Evolutionary conservation across 768 basidiomycete species (phyloP).

Genomic region (Tulasnella sp.): DNA sequence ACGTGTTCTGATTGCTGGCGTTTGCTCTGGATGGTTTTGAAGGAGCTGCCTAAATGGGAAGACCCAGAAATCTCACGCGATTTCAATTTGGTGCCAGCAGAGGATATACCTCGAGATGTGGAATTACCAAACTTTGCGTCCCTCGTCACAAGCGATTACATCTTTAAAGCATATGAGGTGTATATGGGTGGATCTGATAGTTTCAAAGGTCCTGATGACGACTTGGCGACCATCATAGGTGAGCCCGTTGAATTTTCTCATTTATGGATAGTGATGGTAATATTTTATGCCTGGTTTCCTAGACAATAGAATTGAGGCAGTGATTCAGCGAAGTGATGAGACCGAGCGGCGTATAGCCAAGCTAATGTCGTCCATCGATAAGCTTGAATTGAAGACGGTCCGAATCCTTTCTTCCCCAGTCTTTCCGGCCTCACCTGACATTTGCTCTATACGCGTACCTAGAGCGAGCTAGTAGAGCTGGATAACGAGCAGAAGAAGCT

Average conservation of each 20-base stretch:
- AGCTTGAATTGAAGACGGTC: slow-evolving; percentile 29
- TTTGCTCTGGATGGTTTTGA: slow-evolving; percentile 29
- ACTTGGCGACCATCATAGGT: slow-evolving; percentile 38
- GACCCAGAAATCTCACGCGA: slow-evolving; percentile 25
- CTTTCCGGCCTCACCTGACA: slow-evolving; percentile 21
- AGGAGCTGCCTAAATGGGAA: slow-evolving; percentile 24
- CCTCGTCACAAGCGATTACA: slow-evolving; percentile 63
- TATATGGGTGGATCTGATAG: slow-evolving; percentile 48
- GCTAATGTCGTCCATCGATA: slow-evolving; percentile 35
- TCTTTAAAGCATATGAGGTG: slow-evolving; percentile 54
- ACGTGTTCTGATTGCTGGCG: background rate
- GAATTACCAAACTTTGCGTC: slow-evolving; percentile 59
- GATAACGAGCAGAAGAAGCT: slow-evolving; percentile 52
- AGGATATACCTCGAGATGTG: slow-evolving; percentile 34
- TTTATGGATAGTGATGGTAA: background rate
- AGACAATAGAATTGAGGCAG: slow-evolving; percentile 6
- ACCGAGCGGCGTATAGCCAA: slow-evolving; percentile 5
- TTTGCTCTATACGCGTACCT: slow-evolving; percentile 21
- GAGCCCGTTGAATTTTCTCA: background rate
- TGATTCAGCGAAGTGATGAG: slow-evolving; percentile 10
- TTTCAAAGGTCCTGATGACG: slow-evolving; percentile 57
- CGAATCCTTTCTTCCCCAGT: background rate
- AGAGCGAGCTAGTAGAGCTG: slow-evolving; percentile 24
- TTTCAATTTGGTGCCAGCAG: slow-evolving; percentile 22
- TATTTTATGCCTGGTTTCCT: background rate